Evolutionary conservation across 2,329 filamentous ascomycete genomes (phyloP), one percentile per base, ranked within the genome.

Genomic region (Elsinoe fawcettii): DNA sequence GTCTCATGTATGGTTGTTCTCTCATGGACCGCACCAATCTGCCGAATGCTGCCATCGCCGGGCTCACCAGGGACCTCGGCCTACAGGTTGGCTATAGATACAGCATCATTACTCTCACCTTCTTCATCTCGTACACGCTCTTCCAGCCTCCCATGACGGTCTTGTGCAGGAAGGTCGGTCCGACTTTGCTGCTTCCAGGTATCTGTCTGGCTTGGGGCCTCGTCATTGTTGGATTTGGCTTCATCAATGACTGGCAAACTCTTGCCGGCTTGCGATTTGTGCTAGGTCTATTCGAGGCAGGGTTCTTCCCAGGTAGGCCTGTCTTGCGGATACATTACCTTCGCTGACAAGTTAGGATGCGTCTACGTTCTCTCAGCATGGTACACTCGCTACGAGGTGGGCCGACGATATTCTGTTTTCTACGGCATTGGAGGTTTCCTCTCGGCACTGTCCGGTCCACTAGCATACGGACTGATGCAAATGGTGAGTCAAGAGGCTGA

Each of bases 111-210:
- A 85, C 85, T 3, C 74, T 89, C 32, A 76, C 88, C 65, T 90
- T 90, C 74, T 90, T 89, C 75, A 76, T 87, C 62, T 80, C 85
- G 27, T 90, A 90, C 68, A 79, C 86, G 60, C 53, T 87, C 54
- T 85, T 88, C 61, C 86, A 90, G 66, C 82, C 85, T 0, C 85
- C 85, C 0, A 85, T 85, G 2, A 89, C 86, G 0, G 73, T 89
- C 43, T 69, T 88, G 32, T 77, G 86, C 43, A 82, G 86, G 30
- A 82, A 82, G 64, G 64, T 90, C 53, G 86, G 87, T 0, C 68
- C 69, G 12, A 59, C 64, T 3, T 60, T 64, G 47, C 69, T 69
- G 61, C 62, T 71, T 5, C 66, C 69, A 0, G 56, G 61, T 18
- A 68, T 71, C 41, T 66, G 78, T 1, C 58, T 82, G 1, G 63